Conservation (phyloP, 257 asterid species). For the Nicotiana otophora region DNA sequence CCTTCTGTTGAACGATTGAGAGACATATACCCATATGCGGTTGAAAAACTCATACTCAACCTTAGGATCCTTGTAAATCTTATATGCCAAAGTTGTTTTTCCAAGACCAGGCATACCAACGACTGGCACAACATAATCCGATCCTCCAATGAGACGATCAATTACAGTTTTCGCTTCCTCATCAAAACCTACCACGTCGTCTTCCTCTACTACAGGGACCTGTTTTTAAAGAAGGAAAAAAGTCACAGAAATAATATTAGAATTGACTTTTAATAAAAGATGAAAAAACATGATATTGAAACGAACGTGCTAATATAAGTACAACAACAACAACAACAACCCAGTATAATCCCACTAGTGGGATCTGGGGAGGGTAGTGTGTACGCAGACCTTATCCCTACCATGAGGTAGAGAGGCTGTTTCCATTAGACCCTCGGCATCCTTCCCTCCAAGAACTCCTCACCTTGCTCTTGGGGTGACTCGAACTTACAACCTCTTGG, state of each 20-base stretch:
- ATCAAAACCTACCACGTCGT: constrained; percentile 42
- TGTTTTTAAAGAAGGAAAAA: background rate
- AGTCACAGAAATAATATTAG: background rate
- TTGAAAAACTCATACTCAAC: constrained; percentile 33
- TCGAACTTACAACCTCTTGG: no score
- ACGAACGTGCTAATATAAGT: background rate
- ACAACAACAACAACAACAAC: no score
- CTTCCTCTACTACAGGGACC: constrained; percentile 15
- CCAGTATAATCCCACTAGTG: no score
- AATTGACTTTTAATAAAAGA: background rate
- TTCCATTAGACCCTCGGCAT: no score
- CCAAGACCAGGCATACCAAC: constrained; percentile 56
- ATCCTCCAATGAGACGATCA: constrained; percentile 27
- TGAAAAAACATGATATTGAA: background rate
- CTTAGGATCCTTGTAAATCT: constrained; percentile 22
- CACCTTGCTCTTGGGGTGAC: no score
- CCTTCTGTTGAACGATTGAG: constrained; percentile 33
- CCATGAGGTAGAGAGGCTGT: no score
- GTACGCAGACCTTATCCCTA: no score
- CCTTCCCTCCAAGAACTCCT: no score
- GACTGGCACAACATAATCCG: constrained; percentile 24
- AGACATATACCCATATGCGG: constrained; percentile 36
- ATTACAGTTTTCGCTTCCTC: constrained; percentile 36
- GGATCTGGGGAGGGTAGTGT: no score
- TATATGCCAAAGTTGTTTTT: constrained; percentile 41